Base-by-base conservation (phyloP, 225 moss, liverwort and hornwort genomes). In the Marchantia polymorpha region DNA sequence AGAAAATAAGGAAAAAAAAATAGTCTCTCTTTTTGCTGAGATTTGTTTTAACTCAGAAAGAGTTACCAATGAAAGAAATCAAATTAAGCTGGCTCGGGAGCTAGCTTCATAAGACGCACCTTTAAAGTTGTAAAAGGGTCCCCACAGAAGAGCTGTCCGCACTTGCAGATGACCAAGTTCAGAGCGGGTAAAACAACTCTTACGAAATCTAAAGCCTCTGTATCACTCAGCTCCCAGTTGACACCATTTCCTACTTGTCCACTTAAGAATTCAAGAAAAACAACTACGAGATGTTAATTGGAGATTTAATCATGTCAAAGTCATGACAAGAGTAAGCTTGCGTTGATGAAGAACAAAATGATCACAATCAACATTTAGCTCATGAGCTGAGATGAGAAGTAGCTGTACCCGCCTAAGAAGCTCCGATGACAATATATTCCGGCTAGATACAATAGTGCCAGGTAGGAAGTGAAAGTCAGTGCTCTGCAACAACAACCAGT, bases 91-190 rank as follows among this genome's bases (percentile, higher is more conserved):
- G n/a, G 23, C 29, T 31, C 9, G 52, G 54, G 27, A 39, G 39
- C 39, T 39, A 39, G 39, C 39, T 58, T 58, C 39, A 72, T 27
- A 30, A 23, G 13, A 72, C 76, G 29, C 82, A 99, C 97, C 92
- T 89, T 92, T 8, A 99, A 86, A 65, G 97, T 99, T 81, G 91
- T 99, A 73, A 86, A 84, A 80, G 97, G 94, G 70, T 99, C 93
- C 58, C 97, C 97, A 74, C 89, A 93, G 83, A 99, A 99, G 64
- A 99, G 84, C 82, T 90, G 87, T 76, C 92, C 86, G 26, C 86
- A 84, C 83, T 92, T 95, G 78, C 78, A 86, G 67, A 91, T 84
- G 31, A 89, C 84, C 81, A 91, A 73, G 83, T 94, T 99, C 20
- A 95, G 72, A 72, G 94, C 90, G 52, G 97, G 97, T 56, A 99